Percentiles rank a stretch among this genome's conserved stretches.
Evolutionary conservation across 2,329 filamentous ascomycete species (phyloP).

Genomic region (Diaporthe helianthi): DNA sequence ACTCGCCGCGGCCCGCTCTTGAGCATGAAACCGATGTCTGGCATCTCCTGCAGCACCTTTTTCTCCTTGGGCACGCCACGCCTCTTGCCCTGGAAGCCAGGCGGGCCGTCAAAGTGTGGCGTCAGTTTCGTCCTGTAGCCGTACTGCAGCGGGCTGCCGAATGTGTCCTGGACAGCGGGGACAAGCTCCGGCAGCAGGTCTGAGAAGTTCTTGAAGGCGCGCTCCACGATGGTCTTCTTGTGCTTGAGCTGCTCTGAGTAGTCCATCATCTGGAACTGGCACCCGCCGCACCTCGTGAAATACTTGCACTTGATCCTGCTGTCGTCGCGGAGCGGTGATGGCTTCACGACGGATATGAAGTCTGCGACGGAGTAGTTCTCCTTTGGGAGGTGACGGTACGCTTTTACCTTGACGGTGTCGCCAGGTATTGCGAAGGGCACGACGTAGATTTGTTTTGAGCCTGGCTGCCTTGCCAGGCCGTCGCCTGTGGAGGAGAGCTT

Average conservation of each 20-base stretch:
- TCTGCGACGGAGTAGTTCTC: constrained; percentile 80
- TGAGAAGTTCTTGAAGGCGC: constrained; percentile 91
- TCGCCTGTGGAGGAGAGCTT: constrained; percentile 92
- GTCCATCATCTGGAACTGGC: constrained; percentile 96
- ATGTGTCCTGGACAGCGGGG: constrained; percentile 81
- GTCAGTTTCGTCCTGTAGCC: constrained; percentile 97
- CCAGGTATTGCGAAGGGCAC: constrained; percentile 90
- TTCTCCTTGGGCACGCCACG: constrained; percentile 59
- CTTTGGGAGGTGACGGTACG: constrained; percentile 72
- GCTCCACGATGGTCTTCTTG: constrained; percentile 87
- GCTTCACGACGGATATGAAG: constrained; percentile 77
- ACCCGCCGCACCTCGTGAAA: constrained; percentile 87
- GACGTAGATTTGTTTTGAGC: constrained; percentile 75
- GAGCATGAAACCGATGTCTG: constrained; percentile 87
- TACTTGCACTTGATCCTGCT: constrained; percentile 81
- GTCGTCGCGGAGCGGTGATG: constrained; percentile 80
- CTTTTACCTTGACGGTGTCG: constrained; percentile 79
- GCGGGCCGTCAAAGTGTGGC: constrained; percentile 89
- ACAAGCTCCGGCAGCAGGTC: constrained; percentile 77
- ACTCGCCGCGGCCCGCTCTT: constrained; percentile 78
- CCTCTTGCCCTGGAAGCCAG: constrained; percentile 56
- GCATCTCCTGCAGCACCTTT: constrained; percentile 65
- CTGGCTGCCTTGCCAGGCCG: constrained; percentile 77
- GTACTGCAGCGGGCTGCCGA: constrained; percentile 89
- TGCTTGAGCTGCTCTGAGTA: constrained; percentile 85